Evolutionary conservation across 2,329 filamentous ascomycete species (phyloP), one percentile per base, ranked within the genome.

Genomic region (Fusarium sambucinum): DNA sequence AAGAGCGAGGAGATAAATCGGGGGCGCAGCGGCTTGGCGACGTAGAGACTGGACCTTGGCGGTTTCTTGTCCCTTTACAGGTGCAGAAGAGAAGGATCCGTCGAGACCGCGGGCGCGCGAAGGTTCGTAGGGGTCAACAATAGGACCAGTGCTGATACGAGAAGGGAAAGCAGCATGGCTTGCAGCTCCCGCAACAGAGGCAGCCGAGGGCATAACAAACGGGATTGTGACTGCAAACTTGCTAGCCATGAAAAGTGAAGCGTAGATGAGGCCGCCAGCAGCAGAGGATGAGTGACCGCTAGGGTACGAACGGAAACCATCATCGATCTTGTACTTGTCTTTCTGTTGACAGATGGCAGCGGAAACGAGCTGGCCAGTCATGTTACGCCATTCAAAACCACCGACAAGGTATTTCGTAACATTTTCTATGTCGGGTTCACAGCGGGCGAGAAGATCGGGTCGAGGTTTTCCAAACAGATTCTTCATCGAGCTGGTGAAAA

Each of bases 401-500:
- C 92, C 89, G 30, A 95, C 86, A 12, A 87, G 78, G 75, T 89
- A 88, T 11, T 85, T 74, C 0, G 80, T 76, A n/a, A 90, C 80
- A 61, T 91, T 87, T 4, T 77, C 81, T 3, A 94, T 66, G 74
- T 97, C 92, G 4, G 94, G 93, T 52, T 90, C 76, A 79, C 95
- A 98, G 45, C 93, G 87, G 3, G 86, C 85, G 41, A 98, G 87
- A 35, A 97, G 82, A 79, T 98, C 95, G 6, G 95, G 95, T 9
- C 95, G 88, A 30, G 88, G 88, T 69, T 89, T 87, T 68, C 88
- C 88, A 63, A 88, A 89, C 47, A 89, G 81, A 74, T 90, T 93
- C 85, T 97, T 97, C 84, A 97, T 89, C 51, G 91, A 92, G 72
- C 93, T 89, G 1, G 94, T 95, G 73, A 96, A 89, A 78, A 96